phyloP scores from a whole-genome alignment of 2,329 filamentous ascomycete species.

The Stenocarpella maydis region DNA sequence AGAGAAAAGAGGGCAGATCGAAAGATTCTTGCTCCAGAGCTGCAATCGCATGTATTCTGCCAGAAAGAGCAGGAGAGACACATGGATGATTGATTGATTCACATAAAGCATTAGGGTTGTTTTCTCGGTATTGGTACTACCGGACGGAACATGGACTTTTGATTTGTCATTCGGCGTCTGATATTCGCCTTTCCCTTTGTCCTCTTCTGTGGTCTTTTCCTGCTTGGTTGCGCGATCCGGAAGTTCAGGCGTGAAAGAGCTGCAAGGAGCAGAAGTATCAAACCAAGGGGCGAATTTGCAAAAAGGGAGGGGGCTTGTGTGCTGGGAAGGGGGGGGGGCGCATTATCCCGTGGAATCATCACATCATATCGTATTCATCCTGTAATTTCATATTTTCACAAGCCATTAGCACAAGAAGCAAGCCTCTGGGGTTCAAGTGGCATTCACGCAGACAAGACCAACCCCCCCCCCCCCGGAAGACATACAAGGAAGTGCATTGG shows the following conservation, averaged over 20 bases:
- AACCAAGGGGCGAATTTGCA: constrained; percentile 9
- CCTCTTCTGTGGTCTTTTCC: neutral
- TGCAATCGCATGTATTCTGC: constrained; percentile 27
- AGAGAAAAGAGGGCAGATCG: neutral
- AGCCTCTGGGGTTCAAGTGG: constrained; percentile 3
- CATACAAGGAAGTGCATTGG: neutral
- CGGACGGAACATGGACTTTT: constrained; percentile 30
- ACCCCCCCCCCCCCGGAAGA: no score
- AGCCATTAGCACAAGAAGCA: constrained; percentile 1
- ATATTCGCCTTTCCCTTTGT: constrained; percentile 2
- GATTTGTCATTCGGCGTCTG: constrained; percentile 14
- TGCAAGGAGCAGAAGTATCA: constrained; percentile 26
- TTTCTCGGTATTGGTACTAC: constrained; percentile 19
- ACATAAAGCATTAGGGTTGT: constrained; percentile 27
- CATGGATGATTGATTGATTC: constrained; percentile 21
- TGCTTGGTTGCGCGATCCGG: neutral
- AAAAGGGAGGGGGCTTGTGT: neutral
- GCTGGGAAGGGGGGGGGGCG: neutral
- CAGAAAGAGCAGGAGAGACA: neutral
- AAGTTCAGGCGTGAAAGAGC: constrained; percentile 33
- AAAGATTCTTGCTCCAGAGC: constrained; percentile 8
- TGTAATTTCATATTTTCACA: constrained; percentile 26
- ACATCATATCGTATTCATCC: constrained; percentile 4
- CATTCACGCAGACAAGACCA: neutral
- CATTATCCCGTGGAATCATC: neutral